Conservation (phyloP, 495 filamentous ascomycete species). For the Aspergillus sparsus region DNA sequence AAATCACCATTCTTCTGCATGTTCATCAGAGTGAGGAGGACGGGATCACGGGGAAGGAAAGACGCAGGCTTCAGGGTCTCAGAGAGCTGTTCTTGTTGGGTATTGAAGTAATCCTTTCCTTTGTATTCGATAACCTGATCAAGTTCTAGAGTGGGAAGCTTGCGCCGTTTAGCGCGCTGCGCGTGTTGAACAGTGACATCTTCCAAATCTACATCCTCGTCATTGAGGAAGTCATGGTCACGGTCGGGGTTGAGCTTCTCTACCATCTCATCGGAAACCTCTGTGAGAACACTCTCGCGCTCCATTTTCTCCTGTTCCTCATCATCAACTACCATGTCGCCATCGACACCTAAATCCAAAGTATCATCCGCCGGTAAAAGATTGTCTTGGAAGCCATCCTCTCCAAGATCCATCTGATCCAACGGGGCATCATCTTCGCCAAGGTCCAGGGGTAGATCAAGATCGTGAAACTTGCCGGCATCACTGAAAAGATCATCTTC, state of each 20-base stretch:
- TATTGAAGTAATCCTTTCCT: constrained; percentile 60
- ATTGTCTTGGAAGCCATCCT: constrained; percentile 35
- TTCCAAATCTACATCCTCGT: constrained; percentile 56
- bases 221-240: constrained; percentile 43
- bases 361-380: constrained; percentile 41
- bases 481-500: constrained; percentile 78
- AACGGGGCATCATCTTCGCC: constrained; percentile 54
- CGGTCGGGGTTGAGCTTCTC: constrained; percentile 55
- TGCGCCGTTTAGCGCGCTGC: constrained; percentile 75
- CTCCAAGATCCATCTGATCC: constrained; percentile 40
- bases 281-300: constrained; percentile 48
- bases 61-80: constrained; percentile 76
- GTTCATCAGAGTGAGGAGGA: constrained; percentile 82
- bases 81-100: constrained; percentile 75
- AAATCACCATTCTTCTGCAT: constrained; percentile 88
- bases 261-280: constrained; percentile 60
- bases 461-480: constrained; percentile 51
- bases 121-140: constrained; percentile 66
- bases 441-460: constrained; percentile 53
- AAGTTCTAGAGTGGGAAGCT: constrained; percentile 57
- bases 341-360: constrained; percentile 51
- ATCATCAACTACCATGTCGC: constrained; percentile 54
- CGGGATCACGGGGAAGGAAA: constrained; percentile 83
- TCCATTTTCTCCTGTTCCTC: constrained; percentile 60
- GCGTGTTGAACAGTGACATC: constrained; percentile 56